Conservation (phyloP, 2,329 filamentous ascomycete species). For the Xylaria digitata region DNA sequence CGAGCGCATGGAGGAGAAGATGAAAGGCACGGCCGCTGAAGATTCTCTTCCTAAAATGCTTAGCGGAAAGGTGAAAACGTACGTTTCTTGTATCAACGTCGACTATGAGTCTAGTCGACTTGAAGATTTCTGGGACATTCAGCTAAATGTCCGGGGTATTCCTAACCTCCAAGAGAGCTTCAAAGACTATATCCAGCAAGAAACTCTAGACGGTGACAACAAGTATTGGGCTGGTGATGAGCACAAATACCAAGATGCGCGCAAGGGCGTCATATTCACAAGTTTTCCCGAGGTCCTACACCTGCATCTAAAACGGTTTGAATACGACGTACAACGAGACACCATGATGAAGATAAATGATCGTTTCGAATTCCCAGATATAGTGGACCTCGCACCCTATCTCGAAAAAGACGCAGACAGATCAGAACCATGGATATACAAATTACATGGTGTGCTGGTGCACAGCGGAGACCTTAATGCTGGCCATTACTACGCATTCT, state of each 20-base stretch:
- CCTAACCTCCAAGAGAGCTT: constrained; percentile 94
- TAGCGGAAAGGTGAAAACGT: constrained; percentile 97
- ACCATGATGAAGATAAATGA: constrained; percentile 99
- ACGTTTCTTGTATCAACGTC: constrained; percentile 98
- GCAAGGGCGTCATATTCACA: constrained; percentile 97
- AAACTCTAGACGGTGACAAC: constrained; percentile 97
- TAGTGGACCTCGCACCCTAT: constrained; percentile 86
- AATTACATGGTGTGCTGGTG: constrained; percentile 93
- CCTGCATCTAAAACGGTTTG: constrained; percentile 94
- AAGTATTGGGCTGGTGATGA: constrained; percentile 95
- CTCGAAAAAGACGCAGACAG: constrained; percentile 86
- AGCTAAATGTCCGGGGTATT: constrained; percentile 95
- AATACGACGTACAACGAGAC: constrained; percentile 95
- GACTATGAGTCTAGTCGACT: constrained; percentile 95
- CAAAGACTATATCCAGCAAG: constrained; percentile 94
- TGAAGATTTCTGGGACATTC: constrained; percentile 99
- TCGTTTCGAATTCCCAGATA: constrained; percentile 87
- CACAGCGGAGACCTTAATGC: constrained; percentile 97
- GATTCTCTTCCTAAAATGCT: constrained; percentile 91
- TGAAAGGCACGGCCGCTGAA: constrained; percentile 95
- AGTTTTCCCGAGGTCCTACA: constrained; percentile 94
- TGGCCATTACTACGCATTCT: constrained; percentile 96
- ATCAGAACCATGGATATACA: constrained; percentile 90
- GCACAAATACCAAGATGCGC: constrained; percentile 92
- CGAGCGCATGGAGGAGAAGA: constrained; percentile 95